phyloP scores from a whole-genome alignment of 2,329 filamentous ascomycete species.

The Sporothrix inflata region DNA sequence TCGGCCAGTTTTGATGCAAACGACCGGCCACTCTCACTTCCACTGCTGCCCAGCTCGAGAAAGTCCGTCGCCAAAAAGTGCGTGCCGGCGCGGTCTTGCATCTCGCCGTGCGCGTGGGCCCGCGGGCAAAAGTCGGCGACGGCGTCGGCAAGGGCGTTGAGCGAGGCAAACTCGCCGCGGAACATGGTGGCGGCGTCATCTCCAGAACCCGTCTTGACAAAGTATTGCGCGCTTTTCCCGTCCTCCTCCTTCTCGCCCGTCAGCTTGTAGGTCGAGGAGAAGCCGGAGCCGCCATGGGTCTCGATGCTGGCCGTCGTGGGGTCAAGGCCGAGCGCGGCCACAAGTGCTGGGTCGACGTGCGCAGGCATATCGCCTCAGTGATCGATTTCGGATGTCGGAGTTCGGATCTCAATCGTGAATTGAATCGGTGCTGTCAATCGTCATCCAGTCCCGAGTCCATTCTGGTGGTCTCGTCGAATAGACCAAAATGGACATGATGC shows the following conservation, averaged over 20 bases:
- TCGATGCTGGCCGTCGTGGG: slow-evolving; percentile 57
- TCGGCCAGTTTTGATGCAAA: slow-evolving; percentile 77
- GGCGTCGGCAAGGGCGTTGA: slow-evolving; percentile 75
- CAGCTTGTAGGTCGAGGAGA: slow-evolving; percentile 63
- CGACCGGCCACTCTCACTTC: slow-evolving; percentile 54
- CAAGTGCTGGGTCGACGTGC: slow-evolving; percentile 63
- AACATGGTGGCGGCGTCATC: slow-evolving; percentile 69
- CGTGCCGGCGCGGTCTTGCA: slow-evolving; percentile 54
- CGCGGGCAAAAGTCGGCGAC: slow-evolving; percentile 77
- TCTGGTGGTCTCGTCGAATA: not conserved
- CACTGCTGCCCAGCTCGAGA: slow-evolving; percentile 61
- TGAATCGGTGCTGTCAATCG: not conserved
- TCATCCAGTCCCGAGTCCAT: not conserved
- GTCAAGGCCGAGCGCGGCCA: slow-evolving; percentile 63
- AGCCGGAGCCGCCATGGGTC: slow-evolving; percentile 68
- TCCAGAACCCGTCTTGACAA: slow-evolving; percentile 72
- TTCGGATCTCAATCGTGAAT: not conserved
- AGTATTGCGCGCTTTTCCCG: slow-evolving; percentile 50
- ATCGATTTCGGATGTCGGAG: not conserved
- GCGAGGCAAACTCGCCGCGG: slow-evolving; percentile 76
- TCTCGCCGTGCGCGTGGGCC: slow-evolving; percentile 71
- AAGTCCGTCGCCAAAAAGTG: slow-evolving; percentile 77
- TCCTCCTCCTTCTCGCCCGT: slow-evolving; percentile 26
- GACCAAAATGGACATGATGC: not conserved
- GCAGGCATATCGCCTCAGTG: slow-evolving; percentile 16